phyloP scores from a whole-genome alignment of 805 yeast genomes.

The Lipomyces orientalis region DNA sequence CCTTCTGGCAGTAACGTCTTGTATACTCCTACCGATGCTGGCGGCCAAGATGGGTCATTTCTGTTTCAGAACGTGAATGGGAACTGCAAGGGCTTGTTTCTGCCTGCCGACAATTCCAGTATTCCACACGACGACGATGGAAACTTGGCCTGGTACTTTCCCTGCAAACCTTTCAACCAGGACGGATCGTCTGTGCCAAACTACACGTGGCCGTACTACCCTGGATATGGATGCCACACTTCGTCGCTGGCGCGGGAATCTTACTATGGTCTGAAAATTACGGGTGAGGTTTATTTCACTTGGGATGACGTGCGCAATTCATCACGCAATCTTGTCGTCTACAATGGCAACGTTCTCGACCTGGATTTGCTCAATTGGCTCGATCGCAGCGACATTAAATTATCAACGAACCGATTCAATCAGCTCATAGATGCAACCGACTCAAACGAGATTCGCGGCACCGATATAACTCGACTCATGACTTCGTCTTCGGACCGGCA shows the following conservation, averaged over 20 bases:
- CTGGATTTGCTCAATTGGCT: slow-evolving; percentile 79
- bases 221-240: slow-evolving; percentile 94
- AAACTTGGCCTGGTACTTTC: slow-evolving; percentile 92
- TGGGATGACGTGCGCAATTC: slow-evolving; percentile 84
- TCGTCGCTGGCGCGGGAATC: slow-evolving; percentile 68
- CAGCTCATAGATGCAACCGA: slow-evolving; percentile 57
- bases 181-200: slow-evolving; percentile 77
- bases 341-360: slow-evolving; percentile 88
- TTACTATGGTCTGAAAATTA: slow-evolving; percentile 62
- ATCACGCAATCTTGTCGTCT: slow-evolving; percentile 79
- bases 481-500: slow-evolving; percentile 69
- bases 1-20: slow-evolving; percentile 70
- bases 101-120: slow-evolving; percentile 67
- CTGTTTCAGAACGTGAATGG: slow-evolving; percentile 92
- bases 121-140: slow-evolving; percentile 71
- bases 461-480: slow-evolving; percentile 78
- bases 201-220: slow-evolving; percentile 63
- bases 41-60: slow-evolving; percentile 83
- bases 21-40: slow-evolving; percentile 86
- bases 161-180: slow-evolving; percentile 73
- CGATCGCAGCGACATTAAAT: slow-evolving; percentile 66
- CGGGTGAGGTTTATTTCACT: slow-evolving; percentile 81
- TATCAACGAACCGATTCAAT: slow-evolving; percentile 65
- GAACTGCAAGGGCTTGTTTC: slow-evolving; percentile 78
- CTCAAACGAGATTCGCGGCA: slow-evolving; percentile 65